Evolutionary conservation across 495 filamentous ascomycete species (phyloP), one percentile per base, ranked within the genome.

Genomic region (Podospora bellae-mahoneyi): DNA sequence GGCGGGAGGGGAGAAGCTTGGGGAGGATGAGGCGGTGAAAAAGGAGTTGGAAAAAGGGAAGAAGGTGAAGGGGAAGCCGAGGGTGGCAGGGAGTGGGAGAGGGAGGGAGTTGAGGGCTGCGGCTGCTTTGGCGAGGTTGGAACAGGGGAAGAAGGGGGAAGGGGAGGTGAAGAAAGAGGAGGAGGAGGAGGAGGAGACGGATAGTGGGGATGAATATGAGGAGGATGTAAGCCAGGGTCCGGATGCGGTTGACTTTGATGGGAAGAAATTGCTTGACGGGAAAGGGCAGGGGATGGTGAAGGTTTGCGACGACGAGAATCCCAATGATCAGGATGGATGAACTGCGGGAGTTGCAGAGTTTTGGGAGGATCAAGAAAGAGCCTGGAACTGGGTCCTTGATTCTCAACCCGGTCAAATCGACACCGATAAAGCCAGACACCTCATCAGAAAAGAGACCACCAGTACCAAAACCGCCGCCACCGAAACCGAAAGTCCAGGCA

Each of bases 101-200:
- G 92, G 91, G 1, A 79, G 91, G 66, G 91, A 94, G 62, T 76
- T 94, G 18, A 81, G 91, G 69, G 91, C 90, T 28, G 90, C 88
- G 16, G 91, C 91, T 55, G 91, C 91, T 5, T 70, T 94, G 68
- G 90, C 88, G 20, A 84, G 91, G 68, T 91, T 94, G 64, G 89
- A 90, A 34, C 75, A 82, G 60, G 77, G 79, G 65, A 83, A 83
- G 76, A 83, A 85, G 67, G 73, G 79, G 68, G 78, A 81, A 6
- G 76, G 73, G 67, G 72, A 75, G 23, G 66, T 72, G 20, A 44
- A 70, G 32, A 68, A 75, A 18, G 73, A 73, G 26, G 76, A 78
- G 3, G 75, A 73, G 19, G 72, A 74, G 64, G 59, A 75, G 66
- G 75, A 73, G 48, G 76, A 73, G 16, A 73, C 76, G 13, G 78